Percentiles rank a stretch among this genome's conserved stretches.
phyloP scores from a whole-genome alignment of 768 basidiomycete species.

The Myochromella boudieri region DNA sequence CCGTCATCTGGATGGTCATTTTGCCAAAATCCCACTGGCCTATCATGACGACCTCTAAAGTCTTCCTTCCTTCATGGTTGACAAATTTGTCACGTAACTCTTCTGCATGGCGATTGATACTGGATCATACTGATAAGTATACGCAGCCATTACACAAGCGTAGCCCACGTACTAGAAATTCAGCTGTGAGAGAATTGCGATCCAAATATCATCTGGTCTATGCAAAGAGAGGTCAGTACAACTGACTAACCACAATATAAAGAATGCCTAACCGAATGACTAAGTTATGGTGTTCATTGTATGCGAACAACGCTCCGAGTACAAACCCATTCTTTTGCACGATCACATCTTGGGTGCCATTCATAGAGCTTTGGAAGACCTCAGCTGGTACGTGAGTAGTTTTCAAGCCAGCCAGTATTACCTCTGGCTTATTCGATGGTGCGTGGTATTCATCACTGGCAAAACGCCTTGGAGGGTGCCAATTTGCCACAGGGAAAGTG shows the following conservation, averaged over 20 bases:
- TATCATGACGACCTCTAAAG: slow-evolving; percentile 36
- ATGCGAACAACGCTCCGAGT: slow-evolving; percentile 5
- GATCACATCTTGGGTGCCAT: slow-evolving; percentile 1
- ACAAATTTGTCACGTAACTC: no score
- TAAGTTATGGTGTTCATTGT: slow-evolving; percentile 9
- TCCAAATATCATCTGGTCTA: slow-evolving; percentile 35
- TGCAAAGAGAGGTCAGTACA: background rate
- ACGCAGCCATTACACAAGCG: no score
- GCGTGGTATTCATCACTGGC: background rate
- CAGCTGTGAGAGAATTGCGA: slow-evolving; percentile 35
- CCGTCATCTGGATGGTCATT: background rate
- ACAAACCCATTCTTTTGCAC: slow-evolving; percentile 8
- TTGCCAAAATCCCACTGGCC: background rate
- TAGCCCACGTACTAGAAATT: slow-evolving; percentile 26
- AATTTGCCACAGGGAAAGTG: background rate
- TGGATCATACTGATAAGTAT: no score
- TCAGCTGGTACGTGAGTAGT: slow-evolving; percentile 3
- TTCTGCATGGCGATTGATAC: background rate
- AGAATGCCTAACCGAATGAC: background rate
- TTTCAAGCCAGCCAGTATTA: background rate
- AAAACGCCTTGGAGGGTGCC: background rate
- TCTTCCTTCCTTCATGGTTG: slow-evolving; percentile 16
- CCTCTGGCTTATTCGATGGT: background rate
- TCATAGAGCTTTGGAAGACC: slow-evolving; percentile 8
- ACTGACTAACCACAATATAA: background rate